Percentiles rank a stretch among this genome's conserved stretches.
Evolutionary conservation across 2,329 filamentous ascomycete species (phyloP).

Genomic region (Aureobasidium sp.): DNA sequence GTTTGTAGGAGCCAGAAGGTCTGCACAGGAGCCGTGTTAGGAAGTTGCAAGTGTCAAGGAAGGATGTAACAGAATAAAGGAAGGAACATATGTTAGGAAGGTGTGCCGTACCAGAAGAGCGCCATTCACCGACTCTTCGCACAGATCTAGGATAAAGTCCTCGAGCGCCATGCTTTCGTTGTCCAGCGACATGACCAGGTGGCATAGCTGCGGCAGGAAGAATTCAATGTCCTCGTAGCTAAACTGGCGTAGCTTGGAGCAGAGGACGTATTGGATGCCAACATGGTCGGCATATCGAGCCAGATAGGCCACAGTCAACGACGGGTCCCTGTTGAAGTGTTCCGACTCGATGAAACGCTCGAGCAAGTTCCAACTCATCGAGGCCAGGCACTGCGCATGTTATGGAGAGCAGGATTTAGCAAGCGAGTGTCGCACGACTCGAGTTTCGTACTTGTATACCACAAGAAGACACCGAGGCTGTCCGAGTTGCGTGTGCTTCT

Average conservation of each 20-base stretch:
- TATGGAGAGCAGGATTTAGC: neutral
- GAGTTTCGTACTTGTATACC: neutral
- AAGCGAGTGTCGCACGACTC: neutral
- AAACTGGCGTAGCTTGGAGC: constrained; percentile 81
- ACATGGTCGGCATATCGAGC: constrained; percentile 85
- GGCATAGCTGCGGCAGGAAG: constrained; percentile 79
- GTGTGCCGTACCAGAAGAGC: constrained; percentile 59
- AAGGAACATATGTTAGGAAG: neutral
- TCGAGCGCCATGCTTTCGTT: constrained; percentile 89
- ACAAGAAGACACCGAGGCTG: constrained; percentile 1
- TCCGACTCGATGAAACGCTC: constrained; percentile 89
- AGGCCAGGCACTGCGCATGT: constrained; percentile 18
- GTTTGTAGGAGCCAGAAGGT: constrained; percentile 90
- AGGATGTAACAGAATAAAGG: too few species aligned
- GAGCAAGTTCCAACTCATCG: constrained; percentile 70
- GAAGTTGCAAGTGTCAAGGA: neutral
- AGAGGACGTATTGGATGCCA: constrained; percentile 82
- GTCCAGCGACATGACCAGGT: constrained; percentile 79
- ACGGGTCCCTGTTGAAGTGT: constrained; percentile 87
- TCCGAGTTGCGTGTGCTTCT: neutral
- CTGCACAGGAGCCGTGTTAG: constrained; percentile 37
- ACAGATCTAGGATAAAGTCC: constrained; percentile 78
- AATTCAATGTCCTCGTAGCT: constrained; percentile 89
- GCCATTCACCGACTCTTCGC: constrained; percentile 80
- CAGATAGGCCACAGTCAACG: constrained; percentile 80